Percentiles rank a stretch among this genome's conserved stretches.
phyloP scores from a whole-genome alignment of 441 rosid genomes.

The Adansonia rubrostipa region DNA sequence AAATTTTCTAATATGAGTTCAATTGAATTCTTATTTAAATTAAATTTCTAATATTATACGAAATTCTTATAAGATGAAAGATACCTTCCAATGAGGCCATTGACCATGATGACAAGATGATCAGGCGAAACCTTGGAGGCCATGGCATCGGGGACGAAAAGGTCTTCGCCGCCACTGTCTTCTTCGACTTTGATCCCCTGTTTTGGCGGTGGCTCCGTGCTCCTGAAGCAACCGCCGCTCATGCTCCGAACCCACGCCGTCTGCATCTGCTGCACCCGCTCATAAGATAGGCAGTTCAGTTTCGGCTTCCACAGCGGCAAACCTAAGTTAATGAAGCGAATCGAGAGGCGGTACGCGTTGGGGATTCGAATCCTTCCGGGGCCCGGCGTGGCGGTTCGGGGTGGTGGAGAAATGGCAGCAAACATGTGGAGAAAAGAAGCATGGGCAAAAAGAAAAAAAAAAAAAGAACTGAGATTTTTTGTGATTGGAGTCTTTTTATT shows the following conservation, averaged over 20 bases:
- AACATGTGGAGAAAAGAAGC: slow-evolving; percentile 55
- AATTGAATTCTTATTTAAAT: slow-evolving; percentile 7
- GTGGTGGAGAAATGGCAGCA: slow-evolving; percentile 27
- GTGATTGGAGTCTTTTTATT: background rate
- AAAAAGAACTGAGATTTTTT: background rate
- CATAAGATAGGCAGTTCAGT: slow-evolving; percentile 20
- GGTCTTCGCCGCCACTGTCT: slow-evolving; percentile 69
- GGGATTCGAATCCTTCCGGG: background rate
- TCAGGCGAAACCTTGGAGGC: slow-evolving; percentile 52
- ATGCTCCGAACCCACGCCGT: slow-evolving; percentile 51
- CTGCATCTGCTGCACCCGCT: slow-evolving; percentile 31
- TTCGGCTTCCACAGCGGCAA: slow-evolving; percentile 27
- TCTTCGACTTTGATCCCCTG: slow-evolving; percentile 52
- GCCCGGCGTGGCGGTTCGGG: slow-evolving; percentile 23
- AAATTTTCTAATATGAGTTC: background rate
- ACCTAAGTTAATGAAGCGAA: slow-evolving; percentile 2
- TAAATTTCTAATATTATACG: background rate
- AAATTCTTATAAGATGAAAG: background rate
- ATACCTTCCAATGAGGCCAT: slow-evolving; percentile 87
- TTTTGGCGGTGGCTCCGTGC: slow-evolving; percentile 32
- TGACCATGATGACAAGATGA: slow-evolving; percentile 90
- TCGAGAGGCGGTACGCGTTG: background rate
- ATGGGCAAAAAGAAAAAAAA: background rate
- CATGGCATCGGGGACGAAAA: slow-evolving; percentile 48
- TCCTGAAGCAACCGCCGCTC: slow-evolving; percentile 53